Evolutionary conservation across 148 eudicot species (phyloP).

Genomic region (Drosera capensis): DNA sequence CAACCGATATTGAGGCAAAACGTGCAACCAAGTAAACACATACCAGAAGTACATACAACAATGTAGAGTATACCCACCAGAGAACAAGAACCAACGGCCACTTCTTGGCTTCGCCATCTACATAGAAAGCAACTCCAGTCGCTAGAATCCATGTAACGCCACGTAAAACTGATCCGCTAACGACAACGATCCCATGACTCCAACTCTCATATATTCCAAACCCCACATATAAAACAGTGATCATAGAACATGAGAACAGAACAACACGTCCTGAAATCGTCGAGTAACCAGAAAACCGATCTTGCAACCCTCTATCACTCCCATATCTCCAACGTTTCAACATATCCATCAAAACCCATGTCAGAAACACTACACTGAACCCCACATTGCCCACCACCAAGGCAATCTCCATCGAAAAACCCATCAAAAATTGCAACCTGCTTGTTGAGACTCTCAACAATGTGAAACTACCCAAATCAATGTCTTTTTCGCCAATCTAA

Average conservation of each 20-base stretch:
- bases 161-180: slow-evolving; percentile 16
- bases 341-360: slow-evolving; percentile 42
- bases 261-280: slow-evolving; percentile 20
- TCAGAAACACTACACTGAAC: slow-evolving; percentile 32
- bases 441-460: too few species aligned
- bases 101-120: slow-evolving; percentile 10
- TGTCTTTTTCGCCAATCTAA: too few species aligned
- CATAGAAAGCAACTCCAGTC: slow-evolving; percentile 24
- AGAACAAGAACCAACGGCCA: slow-evolving; percentile 48
- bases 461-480: too few species aligned
- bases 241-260: slow-evolving; percentile 18
- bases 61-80: slow-evolving; percentile 51
- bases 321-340: slow-evolving; percentile 14
- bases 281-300: background rate
- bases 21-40: slow-evolving; percentile 10
- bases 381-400: slow-evolving; percentile 32
- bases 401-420: slow-evolving; percentile 24
- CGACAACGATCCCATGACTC: slow-evolving; percentile 12
- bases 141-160: slow-evolving; percentile 49
- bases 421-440: too few species aligned
- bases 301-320: background rate
- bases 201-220: slow-evolving; percentile 34
- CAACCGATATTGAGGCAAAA: slow-evolving; percentile 18
- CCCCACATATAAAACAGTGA: slow-evolving; percentile 25
- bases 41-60: slow-evolving; percentile 19